These are phyloP conservation scores for Sclerotinia borealis DNA, from an alignment of 2,329 filamentous ascomycete species.

Conservation along the genomic window DNA sequence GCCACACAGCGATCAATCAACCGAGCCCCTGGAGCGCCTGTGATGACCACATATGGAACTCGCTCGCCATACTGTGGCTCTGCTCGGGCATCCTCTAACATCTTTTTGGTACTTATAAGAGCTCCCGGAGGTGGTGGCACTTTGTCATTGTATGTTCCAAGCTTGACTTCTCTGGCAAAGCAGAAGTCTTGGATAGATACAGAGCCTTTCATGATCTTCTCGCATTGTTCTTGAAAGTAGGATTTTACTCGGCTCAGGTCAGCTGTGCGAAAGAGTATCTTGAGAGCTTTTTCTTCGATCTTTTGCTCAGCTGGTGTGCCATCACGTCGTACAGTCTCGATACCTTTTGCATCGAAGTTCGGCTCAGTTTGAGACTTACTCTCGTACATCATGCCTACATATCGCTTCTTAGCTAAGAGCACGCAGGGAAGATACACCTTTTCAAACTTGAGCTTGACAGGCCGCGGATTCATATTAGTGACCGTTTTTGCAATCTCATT, in stretches of 20 bases:
- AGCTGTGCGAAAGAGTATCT: constrained; percentile 80
- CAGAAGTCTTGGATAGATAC: constrained; percentile 94
- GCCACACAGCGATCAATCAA: constrained; percentile 86
- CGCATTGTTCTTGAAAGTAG: constrained; percentile 86
- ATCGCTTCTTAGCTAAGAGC: constrained; percentile 91
- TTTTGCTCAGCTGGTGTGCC: constrained; percentile 94
- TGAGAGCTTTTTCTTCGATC: constrained; percentile 88
- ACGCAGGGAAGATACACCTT: constrained; percentile 97
- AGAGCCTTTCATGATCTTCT: constrained; percentile 83
- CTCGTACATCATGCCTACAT: constrained; percentile 97
- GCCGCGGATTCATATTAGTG: constrained; percentile 83
- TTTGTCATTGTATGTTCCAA: constrained; percentile 81
- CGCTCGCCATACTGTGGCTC: constrained; percentile 95
- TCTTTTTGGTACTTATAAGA: constrained; percentile 76
- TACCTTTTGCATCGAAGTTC: constrained; percentile 96
- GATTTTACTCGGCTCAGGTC: constrained; percentile 83
- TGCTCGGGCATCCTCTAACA: constrained; percentile 77
- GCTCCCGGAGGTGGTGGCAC: constrained; percentile 80
- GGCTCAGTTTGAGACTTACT: constrained; percentile 66
- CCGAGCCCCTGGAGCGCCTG: constrained; percentile 77
- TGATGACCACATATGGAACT: constrained; percentile 88
- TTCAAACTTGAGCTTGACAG: constrained; percentile 95
- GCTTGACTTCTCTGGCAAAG: constrained; percentile 85
- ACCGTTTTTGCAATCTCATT: constrained; percentile 85
- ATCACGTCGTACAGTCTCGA: constrained; percentile 92